Base-by-base conservation (phyloP, 2,329 filamentous ascomycete species). In the Ophiostoma himal-ulmi region DNA sequence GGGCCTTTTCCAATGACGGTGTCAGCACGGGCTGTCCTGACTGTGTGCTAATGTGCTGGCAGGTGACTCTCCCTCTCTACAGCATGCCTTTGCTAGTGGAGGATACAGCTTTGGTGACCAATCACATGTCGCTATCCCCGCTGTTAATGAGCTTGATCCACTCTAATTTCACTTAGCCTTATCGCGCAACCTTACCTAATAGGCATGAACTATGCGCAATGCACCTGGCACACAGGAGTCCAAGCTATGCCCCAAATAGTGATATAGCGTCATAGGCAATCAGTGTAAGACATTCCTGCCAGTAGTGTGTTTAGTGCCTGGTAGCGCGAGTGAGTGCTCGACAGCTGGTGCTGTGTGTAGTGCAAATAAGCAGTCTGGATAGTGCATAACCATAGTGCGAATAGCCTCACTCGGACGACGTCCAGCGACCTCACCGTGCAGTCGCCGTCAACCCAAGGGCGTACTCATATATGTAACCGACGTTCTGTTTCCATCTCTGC, bases 161-260 rank as follows among this genome's bases (percentile, higher is more conserved):
- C 30, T 52, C 64, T 36, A 69, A 67, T 69, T 69, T 68, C 2
- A 69, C 44, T 62, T 68, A 20, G 68, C 30, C 64, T 69, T 71
- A 71, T 69, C 64, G 39, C 22, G 13, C 11, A 41, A 26, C 57
- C 52, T 62, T 30, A 57, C 52, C 52, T 57, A 57, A 62, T 37
- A 30, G 60, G 60, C 60, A 64, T 64, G 8, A 17, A 52, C 64
- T 26, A 30, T 20, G 44, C 11, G 36, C 13, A n/a, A 37, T 44
- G 68, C 37, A 34, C 67, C 22, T 36, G 34, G 22, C 44, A 41
- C 26, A 68, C 11, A 30, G 52, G 22, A 26, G 22, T 48, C 20
- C 52, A 48, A 22, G 36, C 62, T 65, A 65, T 22, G 37, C 60
- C 60, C 30, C 30, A 64, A 64, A 22, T n/a, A 2, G 62, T 26